A percentile compares a stretch with the other conserved stretches of the same genome.
phyloP scores from a whole-genome alignment of 2,329 filamentous ascomycete species.

The Mycosphaerella sp. region DNA sequence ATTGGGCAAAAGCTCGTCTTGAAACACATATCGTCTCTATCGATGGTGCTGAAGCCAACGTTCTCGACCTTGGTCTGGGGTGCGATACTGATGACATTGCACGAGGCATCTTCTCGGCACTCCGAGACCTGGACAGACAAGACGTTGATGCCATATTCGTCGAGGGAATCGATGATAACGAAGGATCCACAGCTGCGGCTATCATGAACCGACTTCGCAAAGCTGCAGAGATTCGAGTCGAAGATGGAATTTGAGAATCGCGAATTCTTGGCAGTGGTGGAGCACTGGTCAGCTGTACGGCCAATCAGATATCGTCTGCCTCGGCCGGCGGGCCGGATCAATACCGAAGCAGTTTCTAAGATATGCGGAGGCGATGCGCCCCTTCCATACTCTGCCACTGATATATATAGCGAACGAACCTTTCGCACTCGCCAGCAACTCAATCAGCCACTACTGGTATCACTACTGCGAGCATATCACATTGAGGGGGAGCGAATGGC shows the following conservation, averaged over 20 bases:
- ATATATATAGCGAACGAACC: background rate
- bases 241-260: constrained; percentile 4
- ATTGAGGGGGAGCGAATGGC: constrained; percentile 5
- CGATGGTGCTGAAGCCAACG: constrained; percentile 17
- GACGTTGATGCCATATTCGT: constrained; percentile 80
- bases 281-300: background rate
- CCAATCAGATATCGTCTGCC: background rate
- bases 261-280: background rate
- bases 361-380: background rate
- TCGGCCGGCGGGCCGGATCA: constrained; percentile 4
- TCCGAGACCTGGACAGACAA: constrained; percentile 75
- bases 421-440: background rate
- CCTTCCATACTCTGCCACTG: background rate
- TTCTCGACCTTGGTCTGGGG: constrained; percentile 69
- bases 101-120: constrained; percentile 76
- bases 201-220: constrained; percentile 49
- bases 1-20: constrained; percentile 8
- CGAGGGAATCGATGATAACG: constrained; percentile 64
- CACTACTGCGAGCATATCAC: background rate
- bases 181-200: constrained; percentile 73
- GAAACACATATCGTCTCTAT: constrained; percentile 6
- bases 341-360: background rate
- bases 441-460: background rate
- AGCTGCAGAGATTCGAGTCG: constrained; percentile 39
- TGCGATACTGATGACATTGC: constrained; percentile 66